Evolutionary conservation across 129 eudicot genomes (phyloP), one percentile per base, ranked within the genome.

Genomic region (Ambrosia artemisiifolia): DNA sequence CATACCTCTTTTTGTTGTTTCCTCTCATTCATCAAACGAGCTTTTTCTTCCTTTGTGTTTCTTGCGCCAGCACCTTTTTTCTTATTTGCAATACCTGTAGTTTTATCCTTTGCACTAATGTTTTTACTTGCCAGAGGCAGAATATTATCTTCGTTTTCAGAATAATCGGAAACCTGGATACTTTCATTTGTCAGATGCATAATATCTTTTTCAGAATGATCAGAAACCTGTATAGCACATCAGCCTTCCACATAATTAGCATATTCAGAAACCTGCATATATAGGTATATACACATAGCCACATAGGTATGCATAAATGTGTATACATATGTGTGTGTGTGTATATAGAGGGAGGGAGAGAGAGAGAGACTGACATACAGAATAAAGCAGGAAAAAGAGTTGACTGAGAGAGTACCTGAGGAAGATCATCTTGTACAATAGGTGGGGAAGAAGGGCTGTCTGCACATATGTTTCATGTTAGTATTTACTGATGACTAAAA

Each of bases 1-100:
- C 83, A 67, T 76, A 92, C 97, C 83, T 92, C 95, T 74, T 79
- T 89, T 59, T 72, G 84, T 63, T 70, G 89, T 63, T 82, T 89
- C 85, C 80, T 92, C 81, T 89, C 90, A 43, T 85, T 86, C 80
- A 83, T 85, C 79, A 80, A 53, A 55, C 78, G 87, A 69, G 82
- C 80, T 76, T 77, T 81, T 60, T 92, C 98, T 80, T 85, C 95
- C 71, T 89, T 86, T 13, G 88, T 73, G 56, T 12, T 78, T 78
- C 72, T 71, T 77, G 48, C 84, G 61, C 75, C 83, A 66, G 47
- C 43, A 33, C 42, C 48, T 16, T 16, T 78, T 71, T 74, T 77
- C 74, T 77, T 60, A 50, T 71, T 66, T 55, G 54, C 35, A 66
- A 62, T 36, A 67, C 63, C 74, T 57, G 76, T 78, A 10, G 19